These are phyloP conservation scores for Mucor ambiguus DNA, from an alignment of 371 early-diverging fungal genomes.

Conservation along the genomic window DNA sequence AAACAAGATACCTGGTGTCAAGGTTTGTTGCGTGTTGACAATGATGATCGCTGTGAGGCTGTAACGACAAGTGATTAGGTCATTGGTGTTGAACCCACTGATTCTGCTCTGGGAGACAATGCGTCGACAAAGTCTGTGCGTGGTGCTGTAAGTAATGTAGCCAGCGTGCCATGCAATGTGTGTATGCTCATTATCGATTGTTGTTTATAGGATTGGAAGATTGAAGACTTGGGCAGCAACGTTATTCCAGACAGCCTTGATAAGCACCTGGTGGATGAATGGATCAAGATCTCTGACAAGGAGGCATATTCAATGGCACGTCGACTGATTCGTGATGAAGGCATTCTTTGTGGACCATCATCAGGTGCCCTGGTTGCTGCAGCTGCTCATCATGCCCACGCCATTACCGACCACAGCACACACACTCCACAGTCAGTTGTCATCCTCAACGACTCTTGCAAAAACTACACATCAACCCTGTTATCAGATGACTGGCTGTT, in stretches of 20 bases:
- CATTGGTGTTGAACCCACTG: conserved; percentile 74
- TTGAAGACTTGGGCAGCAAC: conserved; percentile 79
- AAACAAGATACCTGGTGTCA: conserved; percentile 55
- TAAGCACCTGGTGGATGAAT: conserved; percentile 61
- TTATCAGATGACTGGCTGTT: conserved; percentile 78
- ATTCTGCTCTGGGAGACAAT: conserved; percentile 52
- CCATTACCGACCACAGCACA: conserved; percentile 27
- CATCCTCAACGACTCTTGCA: conserved; percentile 71
- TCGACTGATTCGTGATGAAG: conserved; percentile 67
- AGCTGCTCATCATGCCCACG: conserved; percentile 53
- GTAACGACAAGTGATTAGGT: conserved; percentile 29
- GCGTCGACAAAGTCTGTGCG: conserved; percentile 1
- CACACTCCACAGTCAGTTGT: conserved; percentile 47
- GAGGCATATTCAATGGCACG: conserved; percentile 77
- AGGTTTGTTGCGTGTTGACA: conserved; percentile 31
- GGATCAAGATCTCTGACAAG: conserved; percentile 73
- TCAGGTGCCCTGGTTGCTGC: conserved; percentile 78
- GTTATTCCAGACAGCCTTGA: conserved; percentile 67
- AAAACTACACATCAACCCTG: conserved; percentile 70
- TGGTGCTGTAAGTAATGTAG: not conserved
- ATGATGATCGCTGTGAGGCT: not conserved
- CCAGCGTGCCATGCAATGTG: not conserved
- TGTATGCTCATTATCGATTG: not conserved
- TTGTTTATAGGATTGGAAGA: conserved; percentile 59
- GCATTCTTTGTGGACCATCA: conserved; percentile 72